Evolutionary conservation across 2,329 filamentous ascomycete species (phyloP).

Genomic region (Fusarium bulbicola): DNA sequence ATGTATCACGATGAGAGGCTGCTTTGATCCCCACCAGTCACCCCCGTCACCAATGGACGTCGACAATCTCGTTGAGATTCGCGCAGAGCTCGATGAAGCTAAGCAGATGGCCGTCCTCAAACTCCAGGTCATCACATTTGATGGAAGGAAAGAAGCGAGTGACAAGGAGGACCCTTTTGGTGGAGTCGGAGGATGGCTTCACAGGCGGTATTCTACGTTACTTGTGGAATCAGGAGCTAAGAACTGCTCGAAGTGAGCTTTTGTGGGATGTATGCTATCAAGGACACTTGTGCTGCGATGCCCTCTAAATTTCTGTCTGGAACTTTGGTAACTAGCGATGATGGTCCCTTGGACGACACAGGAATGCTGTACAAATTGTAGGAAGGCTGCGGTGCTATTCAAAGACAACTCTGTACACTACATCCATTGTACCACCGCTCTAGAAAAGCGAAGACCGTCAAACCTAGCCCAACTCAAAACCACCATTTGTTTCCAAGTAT

Average conservation of each 20-base stretch:
- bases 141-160: conserved; percentile 22
- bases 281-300: no score
- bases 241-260: conserved; percentile 5
- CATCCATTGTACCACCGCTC: no score
- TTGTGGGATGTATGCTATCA: neutral
- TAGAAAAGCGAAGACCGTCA: no score
- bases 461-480: no score
- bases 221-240: conserved; percentile 34
- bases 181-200: conserved; percentile 30
- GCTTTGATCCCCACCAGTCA: conserved; percentile 20
- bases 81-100: neutral
- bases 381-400: no score
- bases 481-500: no score
- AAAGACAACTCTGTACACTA: no score
- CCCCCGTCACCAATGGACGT: neutral
- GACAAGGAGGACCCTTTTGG: conserved; percentile 24
- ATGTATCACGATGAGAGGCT: conserved; percentile 23
- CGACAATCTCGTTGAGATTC: conserved; percentile 30
- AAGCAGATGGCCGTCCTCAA: neutral
- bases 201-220: conserved; percentile 23
- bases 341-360: accelerated
- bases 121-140: conserved; percentile 21
- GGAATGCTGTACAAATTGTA: accelerated
- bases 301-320: accelerated
- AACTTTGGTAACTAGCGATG: no score